Percentiles rank a stretch among this genome's conserved stretches.
These are phyloP conservation scores for Grifola frondosa DNA, from an alignment of 1,284 basidiomycete species.

Conservation along the genomic window DNA sequence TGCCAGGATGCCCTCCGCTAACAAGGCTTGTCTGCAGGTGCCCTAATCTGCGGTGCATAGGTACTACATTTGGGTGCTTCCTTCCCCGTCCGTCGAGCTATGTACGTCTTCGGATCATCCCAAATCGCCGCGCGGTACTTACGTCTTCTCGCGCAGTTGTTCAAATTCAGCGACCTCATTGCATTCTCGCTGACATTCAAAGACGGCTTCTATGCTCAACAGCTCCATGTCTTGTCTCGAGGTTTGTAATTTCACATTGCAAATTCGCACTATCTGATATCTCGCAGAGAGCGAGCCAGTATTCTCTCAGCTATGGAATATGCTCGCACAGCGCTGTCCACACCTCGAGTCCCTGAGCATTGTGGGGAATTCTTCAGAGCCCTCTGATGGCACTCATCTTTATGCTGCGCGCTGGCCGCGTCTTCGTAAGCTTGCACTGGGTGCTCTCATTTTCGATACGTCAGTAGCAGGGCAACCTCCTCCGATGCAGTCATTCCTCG, in stretches of 20 bases:
- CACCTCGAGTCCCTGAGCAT: conserved; percentile 61
- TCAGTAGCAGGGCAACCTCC: conserved; percentile 32
- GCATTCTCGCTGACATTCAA: conserved; percentile 62
- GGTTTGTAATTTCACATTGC: conserved; percentile 48
- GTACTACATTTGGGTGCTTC: conserved; percentile 58
- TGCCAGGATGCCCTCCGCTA: not conserved
- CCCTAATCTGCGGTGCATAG: conserved; percentile 56
- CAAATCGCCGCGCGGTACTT: not conserved
- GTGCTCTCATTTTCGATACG: conserved; percentile 63
- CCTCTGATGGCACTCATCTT: conserved; percentile 41
- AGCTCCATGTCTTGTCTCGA: conserved; percentile 47
- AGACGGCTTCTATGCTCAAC: conserved; percentile 58
- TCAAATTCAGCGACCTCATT: conserved; percentile 59
- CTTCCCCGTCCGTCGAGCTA: conserved; percentile 56
- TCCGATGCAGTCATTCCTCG: conserved; percentile 53
- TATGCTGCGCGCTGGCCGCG: conserved; percentile 59
- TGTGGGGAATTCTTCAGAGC: conserved; percentile 52
- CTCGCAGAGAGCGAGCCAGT: conserved; percentile 38
- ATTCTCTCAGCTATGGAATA: conserved; percentile 57
- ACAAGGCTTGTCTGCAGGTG: conserved; percentile 43
- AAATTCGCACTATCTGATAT: conserved; percentile 12
- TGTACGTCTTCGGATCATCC: conserved; percentile 39
- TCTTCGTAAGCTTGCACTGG: conserved; percentile 54
- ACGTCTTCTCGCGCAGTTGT: conserved; percentile 43
- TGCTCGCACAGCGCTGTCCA: conserved; percentile 62